Evolutionary conservation across 1,284 basidiomycete species (phyloP).

Genomic region (Pyrrhoderma lamaoense): DNA sequence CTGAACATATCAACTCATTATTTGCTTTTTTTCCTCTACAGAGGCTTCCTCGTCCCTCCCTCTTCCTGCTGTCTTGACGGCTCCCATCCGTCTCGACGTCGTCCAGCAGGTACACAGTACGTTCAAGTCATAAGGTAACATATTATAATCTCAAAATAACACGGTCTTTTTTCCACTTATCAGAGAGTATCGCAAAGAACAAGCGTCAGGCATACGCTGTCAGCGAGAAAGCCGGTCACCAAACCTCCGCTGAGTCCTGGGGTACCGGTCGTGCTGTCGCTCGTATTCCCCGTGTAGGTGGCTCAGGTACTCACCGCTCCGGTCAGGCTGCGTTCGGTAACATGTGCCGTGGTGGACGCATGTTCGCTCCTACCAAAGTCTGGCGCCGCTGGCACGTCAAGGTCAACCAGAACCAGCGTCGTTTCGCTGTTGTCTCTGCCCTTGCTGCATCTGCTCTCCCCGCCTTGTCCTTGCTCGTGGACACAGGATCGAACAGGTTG

Average conservation of each 20-base stretch:
- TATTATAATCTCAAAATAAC: not conserved
- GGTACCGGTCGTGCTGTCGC: conserved; percentile 99
- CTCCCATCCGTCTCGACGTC: conserved; percentile 97
- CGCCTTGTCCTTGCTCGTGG: conserved; percentile 98
- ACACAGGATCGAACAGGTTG: conserved; percentile 96
- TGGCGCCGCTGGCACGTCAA: conserved; percentile 99
- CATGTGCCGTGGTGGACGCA: conserved; percentile 99
- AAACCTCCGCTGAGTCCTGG: conserved; percentile 99
- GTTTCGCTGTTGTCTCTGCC: conserved; percentile 96
- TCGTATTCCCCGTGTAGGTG: conserved; percentile 99
- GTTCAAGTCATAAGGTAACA: conserved; percentile 28
- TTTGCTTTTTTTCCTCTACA: conserved; percentile 25
- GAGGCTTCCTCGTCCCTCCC: conserved; percentile 87
- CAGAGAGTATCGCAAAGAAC: conserved; percentile 99
- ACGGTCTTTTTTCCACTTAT: not conserved
- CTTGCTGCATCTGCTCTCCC: conserved; percentile 97
- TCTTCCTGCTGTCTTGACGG: conserved; percentile 95
- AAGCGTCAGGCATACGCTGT: conserved; percentile 97
- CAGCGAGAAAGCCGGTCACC: conserved; percentile 96
- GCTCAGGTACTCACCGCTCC: conserved; percentile 97
- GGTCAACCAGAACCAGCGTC: conserved; percentile 99
- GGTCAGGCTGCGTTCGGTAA: conserved; percentile 99
- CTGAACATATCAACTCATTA: not conserved
- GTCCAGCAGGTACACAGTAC: conserved; percentile 97
- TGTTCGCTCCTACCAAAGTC: conserved; percentile 99